These are phyloP conservation scores for Fusarium sp. DNA, from an alignment of 2,329 filamentous ascomycete genomes.

Conservation along the genomic window DNA sequence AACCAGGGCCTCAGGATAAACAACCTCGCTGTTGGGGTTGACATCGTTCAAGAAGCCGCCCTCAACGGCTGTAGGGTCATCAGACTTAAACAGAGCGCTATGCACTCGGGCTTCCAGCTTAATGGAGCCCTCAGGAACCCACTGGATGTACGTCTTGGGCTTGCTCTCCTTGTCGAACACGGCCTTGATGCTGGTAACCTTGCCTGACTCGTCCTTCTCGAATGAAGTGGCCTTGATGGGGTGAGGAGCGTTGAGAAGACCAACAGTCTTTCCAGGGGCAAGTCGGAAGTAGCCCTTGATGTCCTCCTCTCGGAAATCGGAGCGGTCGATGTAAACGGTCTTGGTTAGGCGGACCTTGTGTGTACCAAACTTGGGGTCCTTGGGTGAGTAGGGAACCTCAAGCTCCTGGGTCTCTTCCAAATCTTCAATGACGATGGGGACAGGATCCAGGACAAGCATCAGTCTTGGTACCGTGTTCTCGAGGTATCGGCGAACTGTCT, in stretches of 20 bases:
- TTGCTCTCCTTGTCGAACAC: constrained; percentile 75
- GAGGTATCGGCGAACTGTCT: constrained; percentile 84
- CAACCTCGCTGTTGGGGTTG: constrained; percentile 82
- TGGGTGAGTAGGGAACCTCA: constrained; percentile 82
- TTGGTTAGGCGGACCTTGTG: constrained; percentile 73
- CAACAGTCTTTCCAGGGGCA: constrained; percentile 79
- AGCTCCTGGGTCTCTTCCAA: constrained; percentile 66
- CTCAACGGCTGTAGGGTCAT: constrained; percentile 79
- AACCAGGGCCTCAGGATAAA: constrained; percentile 81
- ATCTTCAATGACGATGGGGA: constrained; percentile 84
- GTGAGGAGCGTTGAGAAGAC: constrained; percentile 76
- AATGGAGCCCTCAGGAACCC: constrained; percentile 76
- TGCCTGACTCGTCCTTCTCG: constrained; percentile 71
- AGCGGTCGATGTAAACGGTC: constrained; percentile 85
- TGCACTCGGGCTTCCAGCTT: constrained; percentile 81
- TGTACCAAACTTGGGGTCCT: constrained; percentile 74
- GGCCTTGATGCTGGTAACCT: constrained; percentile 71
- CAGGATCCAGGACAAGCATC: constrained; percentile 88
- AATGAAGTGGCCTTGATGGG: constrained; percentile 77
- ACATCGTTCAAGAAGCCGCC: constrained; percentile 87
- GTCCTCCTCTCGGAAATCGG: constrained; percentile 80
- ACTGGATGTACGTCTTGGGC: constrained; percentile 88
- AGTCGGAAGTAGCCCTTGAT: constrained; percentile 82
- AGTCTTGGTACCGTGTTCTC: constrained; percentile 88
- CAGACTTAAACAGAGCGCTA: constrained; percentile 85